Base-by-base conservation (phyloP, 768 basidiomycete genomes). In the Agrocybe praecox region DNA sequence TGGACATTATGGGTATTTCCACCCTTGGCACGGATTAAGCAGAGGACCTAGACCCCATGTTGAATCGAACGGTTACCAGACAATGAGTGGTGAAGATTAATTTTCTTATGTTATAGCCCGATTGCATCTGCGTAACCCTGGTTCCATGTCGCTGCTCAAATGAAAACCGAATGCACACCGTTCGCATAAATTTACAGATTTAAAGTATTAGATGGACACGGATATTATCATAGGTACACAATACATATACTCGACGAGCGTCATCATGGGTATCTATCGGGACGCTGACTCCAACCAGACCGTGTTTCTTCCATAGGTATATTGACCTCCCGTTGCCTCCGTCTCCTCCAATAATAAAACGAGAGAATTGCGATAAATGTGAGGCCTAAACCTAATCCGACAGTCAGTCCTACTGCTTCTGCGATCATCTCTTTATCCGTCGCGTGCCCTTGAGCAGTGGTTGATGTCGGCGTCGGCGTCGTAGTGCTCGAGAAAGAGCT, bases 371-470 rank as follows among this genome's bases (percentile, higher is more conserved):
- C 50, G 21, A 70, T n/a, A 2, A 58, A 55, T n/a, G 74, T 72
- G 8, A 74, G 56, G 14, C 73, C 74, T 12, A 75, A 52, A 11
- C 71, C 69, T 4, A 75, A 56, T 12, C 74, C 74, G 1, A 75
- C 65, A 11, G 74, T 73, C 1, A 75, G 49, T 11, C 73, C 73
- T 5, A 75, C 68, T 8, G 73, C 74, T 53, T 72, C 62, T 7
- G 67, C 71, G 18, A 75, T 63, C 55, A 67, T 65, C n/a, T 52
- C 61, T 42, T 57, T 58, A 46, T 45, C 54, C 11, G 62, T 32
- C 4, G 36, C 53, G 8, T 33, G 24, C 14, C 49, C 55, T 29
- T 52, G 60, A n/a, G 52, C 49, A 14, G 57, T n/a, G 17, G 67
- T 44, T 22, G 61, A 56, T 32, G 51, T 56, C 4, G 63, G 19